phyloP scores from a whole-genome alignment of 1,139 yeast genomes.

The Kodamaea alishanica region DNA sequence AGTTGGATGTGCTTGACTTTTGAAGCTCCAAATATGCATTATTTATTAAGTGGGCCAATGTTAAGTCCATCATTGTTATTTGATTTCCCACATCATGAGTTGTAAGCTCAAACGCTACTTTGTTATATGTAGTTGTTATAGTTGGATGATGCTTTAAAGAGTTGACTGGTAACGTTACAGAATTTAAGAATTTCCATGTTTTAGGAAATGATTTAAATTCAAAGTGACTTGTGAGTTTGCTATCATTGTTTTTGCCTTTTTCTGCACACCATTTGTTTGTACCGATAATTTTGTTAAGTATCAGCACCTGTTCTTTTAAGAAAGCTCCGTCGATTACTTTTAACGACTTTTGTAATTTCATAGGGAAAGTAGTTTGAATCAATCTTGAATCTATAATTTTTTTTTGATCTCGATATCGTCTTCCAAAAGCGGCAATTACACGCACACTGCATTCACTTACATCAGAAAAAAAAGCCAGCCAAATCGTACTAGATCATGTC shows the following conservation, averaged over 20 bases:
- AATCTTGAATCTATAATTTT: background rate
- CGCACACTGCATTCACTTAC: too few relatives aligned
- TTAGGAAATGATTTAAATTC: slow-evolving; percentile 49
- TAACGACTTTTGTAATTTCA: background rate
- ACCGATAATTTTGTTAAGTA: slow-evolving; percentile 10
- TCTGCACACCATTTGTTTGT: slow-evolving; percentile 14
- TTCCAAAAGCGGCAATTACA: too few relatives aligned
- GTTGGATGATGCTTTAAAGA: slow-evolving; percentile 71
- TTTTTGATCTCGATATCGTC: too few relatives aligned
- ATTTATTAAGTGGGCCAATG: slow-evolving; percentile 54
- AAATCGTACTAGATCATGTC: too few relatives aligned
- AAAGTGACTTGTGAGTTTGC: slow-evolving; percentile 22
- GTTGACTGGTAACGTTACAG: slow-evolving; percentile 60
- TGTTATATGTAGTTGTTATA: slow-evolving; percentile 59
- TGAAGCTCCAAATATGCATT: slow-evolving; percentile 11
- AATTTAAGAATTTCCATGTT: slow-evolving; percentile 64
- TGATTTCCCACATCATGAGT: slow-evolving; percentile 65
- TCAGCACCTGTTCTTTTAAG: slow-evolving; percentile 12
- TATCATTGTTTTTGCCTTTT: slow-evolving; percentile 11
- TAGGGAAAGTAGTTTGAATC: background rate
- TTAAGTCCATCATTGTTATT: slow-evolving; percentile 56
- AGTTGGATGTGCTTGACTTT: background rate
- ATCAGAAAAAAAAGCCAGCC: too few relatives aligned
- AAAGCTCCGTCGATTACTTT: slow-evolving; percentile 8
- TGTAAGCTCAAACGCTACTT: slow-evolving; percentile 53